A percentile compares a stretch with the other conserved stretches of the same genome.
Evolutionary conservation across 1,284 basidiomycete species (phyloP).

Genomic region (Cutaneotrichosporon mucoides): DNA sequence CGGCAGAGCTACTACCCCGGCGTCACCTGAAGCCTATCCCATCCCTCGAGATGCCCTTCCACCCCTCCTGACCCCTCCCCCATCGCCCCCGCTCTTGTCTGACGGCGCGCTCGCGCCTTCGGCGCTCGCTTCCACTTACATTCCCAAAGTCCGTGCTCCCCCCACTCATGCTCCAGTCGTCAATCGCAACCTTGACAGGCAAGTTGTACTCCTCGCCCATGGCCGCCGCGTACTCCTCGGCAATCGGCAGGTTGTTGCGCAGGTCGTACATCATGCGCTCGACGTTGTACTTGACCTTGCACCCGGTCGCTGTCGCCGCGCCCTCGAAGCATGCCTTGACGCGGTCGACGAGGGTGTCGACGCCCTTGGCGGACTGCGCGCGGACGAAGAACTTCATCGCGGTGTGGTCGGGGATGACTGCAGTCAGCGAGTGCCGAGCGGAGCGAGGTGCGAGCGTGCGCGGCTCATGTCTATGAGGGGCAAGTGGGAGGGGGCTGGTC

Average conservation of each 20-base stretch:
- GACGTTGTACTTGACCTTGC: constrained; percentile 56
- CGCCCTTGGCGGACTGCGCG: constrained; percentile 59
- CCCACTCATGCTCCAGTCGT: constrained; percentile 7
- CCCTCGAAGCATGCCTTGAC: constrained; percentile 60
- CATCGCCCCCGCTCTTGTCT: no score
- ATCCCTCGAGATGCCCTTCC: no score
- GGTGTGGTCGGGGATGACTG: constrained; percentile 69
- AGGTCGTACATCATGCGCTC: constrained; percentile 56
- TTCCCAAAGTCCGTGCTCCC: constrained; percentile 21
- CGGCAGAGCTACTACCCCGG: no score
- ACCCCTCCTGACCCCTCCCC: no score
- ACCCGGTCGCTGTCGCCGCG: constrained; percentile 65
- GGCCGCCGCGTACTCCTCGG: constrained; percentile 13
- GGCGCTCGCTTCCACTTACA: neutral
- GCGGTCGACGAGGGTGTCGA: constrained; percentile 55
- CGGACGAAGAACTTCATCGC: constrained; percentile 65
- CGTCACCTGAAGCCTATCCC: no score
- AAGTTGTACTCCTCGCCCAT: constrained; percentile 6
- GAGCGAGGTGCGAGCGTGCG: no score
- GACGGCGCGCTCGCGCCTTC: no score
- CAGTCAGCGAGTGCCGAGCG: neutral
- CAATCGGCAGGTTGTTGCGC: constrained; percentile 32
- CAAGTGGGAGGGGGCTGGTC: no score
- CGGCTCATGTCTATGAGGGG: no score
- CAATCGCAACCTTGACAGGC: constrained; percentile 4